Conservation (phyloP, 371 early-diverging fungal species). For the Sporodiniella umbellata region DNA sequence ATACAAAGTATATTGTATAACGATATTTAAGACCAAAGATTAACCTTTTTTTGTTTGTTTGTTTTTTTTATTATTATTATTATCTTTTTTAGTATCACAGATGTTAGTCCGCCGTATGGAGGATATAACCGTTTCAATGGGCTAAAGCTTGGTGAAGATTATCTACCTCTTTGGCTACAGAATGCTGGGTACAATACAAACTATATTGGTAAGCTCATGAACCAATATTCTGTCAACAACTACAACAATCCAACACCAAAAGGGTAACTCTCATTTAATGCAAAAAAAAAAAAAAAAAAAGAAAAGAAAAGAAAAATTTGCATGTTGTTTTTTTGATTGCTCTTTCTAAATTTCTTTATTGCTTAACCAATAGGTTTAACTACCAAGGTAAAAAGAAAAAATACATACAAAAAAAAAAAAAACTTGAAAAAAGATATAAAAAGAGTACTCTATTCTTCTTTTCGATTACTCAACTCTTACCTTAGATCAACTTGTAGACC, state of each 20-base stretch:
- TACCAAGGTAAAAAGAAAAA: slow-evolving; percentile 21
- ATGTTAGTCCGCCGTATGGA: slow-evolving; percentile 57
- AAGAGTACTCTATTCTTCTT: too few species aligned
- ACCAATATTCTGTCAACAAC: slow-evolving; percentile 43
- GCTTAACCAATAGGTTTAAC: slow-evolving; percentile 16
- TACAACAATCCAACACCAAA: slow-evolving; percentile 36
- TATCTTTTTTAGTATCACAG: slow-evolving; percentile 29
- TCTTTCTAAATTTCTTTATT: too few species aligned
- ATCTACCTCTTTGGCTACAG: slow-evolving; percentile 47
- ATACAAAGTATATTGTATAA: slow-evolving; percentile 45
- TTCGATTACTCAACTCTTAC: not conserved
- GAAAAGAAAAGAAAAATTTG: not conserved
- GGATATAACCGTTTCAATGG: slow-evolving; percentile 51
- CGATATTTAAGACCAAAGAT: too few species aligned
- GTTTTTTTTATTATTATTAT: not conserved
- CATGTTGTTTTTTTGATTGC: too few species aligned
- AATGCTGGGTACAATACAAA: slow-evolving; percentile 59
- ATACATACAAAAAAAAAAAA: not conserved
- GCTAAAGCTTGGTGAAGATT: slow-evolving; percentile 44
- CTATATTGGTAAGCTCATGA: slow-evolving; percentile 68
- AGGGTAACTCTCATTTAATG: too few species aligned
- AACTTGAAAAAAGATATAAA: too few species aligned
- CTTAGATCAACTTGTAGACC: slow-evolving; percentile 58
- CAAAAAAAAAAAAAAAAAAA: not conserved
- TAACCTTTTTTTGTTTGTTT: not conserved